Evolutionary conservation across 805 yeast genomes (phyloP), one percentile per base, ranked within the genome.

Genomic region (Candida ipomoeae): DNA sequence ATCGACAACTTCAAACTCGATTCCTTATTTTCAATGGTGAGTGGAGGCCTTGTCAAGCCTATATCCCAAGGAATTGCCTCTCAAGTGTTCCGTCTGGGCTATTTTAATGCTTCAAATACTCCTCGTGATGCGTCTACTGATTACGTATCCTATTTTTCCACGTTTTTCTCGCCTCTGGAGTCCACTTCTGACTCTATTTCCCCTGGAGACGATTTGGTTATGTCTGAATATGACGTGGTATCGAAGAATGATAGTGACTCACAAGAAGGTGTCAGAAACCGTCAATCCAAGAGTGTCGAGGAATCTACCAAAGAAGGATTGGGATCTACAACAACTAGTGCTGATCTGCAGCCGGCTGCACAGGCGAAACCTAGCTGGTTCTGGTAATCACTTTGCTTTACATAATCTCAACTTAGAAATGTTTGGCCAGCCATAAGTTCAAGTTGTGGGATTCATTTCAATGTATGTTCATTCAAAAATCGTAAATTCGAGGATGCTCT

Each of bases 181-280:
- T 7, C 45, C 5, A 32, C 13, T n/a, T 8, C 29, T 11, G 37
- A 42, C 11, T n/a, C 29, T 20, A 11, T 21, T 20, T 5, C 45
- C 2, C 6, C 15, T 21, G 14, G 20, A 17, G 46, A 44, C 5
- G 46, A 34, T 26, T 44, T 36, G 39, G 40, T 23, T 18, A 35
- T 44, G 13, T 36, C 40, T 5, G 83, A 74, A 34, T 79, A 71
- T 62, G 82, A 78, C 50, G 62, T 80, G 26, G 78, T 80, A 7
- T 44, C 46, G 6, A 36, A 34, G n/a, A 33, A 33, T 33, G 45
- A 42, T 32, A 21, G 38, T 11, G 38, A 42, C 18, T 33, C 34
- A 6, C 20, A 33, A 11, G 45, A 42, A 18, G 20, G 31, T 4
- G 21, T 42, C 26, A 32, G 35, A 34, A 42, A 17, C 17, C 45